Evolutionary conservation across 495 filamentous ascomycete genomes (phyloP), one percentile per base, ranked within the genome.

Genomic region (Penicillium chermesinum): DNA sequence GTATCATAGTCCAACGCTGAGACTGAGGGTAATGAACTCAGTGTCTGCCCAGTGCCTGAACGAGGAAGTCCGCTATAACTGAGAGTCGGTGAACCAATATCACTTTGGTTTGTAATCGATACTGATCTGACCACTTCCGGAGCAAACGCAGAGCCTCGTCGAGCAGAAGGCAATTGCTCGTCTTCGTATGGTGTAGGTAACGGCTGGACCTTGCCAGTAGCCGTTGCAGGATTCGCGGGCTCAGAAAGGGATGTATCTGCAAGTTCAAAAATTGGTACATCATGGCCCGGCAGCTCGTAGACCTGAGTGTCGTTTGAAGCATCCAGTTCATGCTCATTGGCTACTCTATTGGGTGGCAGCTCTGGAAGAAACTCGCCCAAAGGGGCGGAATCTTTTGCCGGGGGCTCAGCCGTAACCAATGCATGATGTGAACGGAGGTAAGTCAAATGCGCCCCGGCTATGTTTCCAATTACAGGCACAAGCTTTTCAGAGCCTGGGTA

Each of bases 371-470:
- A 58, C 4, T 55, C 59, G 25, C 48, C 41, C 7, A 55, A 43
- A 1, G 61, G 44, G 21, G 45, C 44, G 20, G 54, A 41, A 13
- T 69, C 62, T 33, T 61, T 69, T n/a, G 52, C 41, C 7, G 70
- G 72, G 1, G 67, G 63, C 38, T 76, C 64, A 25, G 73, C 61
- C 1, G 81, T 84, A 32, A 82, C 59, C 14, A 84, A 53, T 7
- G 68, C 66, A 64, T 83, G 78, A 55, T 84, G 73, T 7, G 80
- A 70, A 27, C 82, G 67, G 9, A 85, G 52, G 46, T 76, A 81
- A 5, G 69, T 74, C 44, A 85, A 44, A 7, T 69, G 66, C 2
- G 73, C 63, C 15, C 70, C 69, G 5, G 75, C 74, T 46, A 60
- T 49, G 16, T 70, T 69, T 15, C 67, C 70, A 21, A 83, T 44